These are phyloP conservation scores for Fusarium compactum DNA, from an alignment of 2,329 filamentous ascomycete species.

Conservation along the genomic window DNA sequence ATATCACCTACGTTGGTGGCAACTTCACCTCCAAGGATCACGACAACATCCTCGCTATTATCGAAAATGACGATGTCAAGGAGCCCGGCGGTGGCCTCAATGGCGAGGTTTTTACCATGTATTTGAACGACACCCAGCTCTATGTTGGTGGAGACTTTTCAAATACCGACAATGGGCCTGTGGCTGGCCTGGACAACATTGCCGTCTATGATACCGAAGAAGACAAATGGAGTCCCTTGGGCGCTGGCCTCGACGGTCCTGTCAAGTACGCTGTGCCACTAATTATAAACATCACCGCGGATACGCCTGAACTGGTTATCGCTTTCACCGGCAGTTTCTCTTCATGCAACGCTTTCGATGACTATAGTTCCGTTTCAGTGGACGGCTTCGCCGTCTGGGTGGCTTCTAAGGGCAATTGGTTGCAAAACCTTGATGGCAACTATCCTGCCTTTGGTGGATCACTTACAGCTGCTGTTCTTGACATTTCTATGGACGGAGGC, in stretches of 20 bases:
- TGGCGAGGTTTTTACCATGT: conserved; percentile 78
- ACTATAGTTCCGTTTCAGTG: conserved; percentile 70
- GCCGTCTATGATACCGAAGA: conserved; percentile 78
- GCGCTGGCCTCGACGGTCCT: conserved; percentile 84
- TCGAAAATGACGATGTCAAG: conserved; percentile 71
- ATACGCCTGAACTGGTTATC: conserved; percentile 77
- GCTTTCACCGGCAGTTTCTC: conserved; percentile 85
- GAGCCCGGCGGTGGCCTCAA: conserved; percentile 81
- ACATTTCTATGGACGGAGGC: conserved; percentile 70
- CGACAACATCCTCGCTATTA: conserved; percentile 82
- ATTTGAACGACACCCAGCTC: conserved; percentile 72
- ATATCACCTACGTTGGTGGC: conserved; percentile 81
- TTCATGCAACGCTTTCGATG: conserved; percentile 75
- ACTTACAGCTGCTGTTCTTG: conserved; percentile 76
- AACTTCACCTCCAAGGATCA: conserved; percentile 80
- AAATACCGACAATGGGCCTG: conserved; percentile 72
- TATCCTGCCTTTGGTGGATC: conserved; percentile 77
- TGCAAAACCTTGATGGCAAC: conserved; percentile 78
- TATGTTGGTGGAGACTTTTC: conserved; percentile 91
- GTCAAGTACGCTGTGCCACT: conserved; percentile 82
- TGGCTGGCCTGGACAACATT: conserved; percentile 77
- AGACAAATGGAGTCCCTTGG: conserved; percentile 81
- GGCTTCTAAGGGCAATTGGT: conserved; percentile 85
- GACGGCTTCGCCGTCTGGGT: conserved; percentile 93
- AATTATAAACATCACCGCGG: conserved; percentile 79